Evolutionary conservation across 1,139 yeast species (phyloP).

Genomic region (Taiozyma sp.): DNA sequence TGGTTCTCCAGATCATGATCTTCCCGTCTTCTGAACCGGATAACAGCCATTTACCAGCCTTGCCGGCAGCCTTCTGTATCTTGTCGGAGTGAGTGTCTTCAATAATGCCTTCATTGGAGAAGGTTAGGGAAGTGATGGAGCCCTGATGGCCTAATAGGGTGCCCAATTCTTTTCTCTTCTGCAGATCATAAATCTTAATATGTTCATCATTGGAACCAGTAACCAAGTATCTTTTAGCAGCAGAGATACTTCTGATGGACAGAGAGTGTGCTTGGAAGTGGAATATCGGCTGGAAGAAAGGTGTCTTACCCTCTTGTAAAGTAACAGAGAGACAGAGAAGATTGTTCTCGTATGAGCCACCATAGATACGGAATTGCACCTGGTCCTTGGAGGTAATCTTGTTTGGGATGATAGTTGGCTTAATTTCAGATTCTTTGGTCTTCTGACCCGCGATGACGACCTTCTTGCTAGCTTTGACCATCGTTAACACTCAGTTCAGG

Average conservation of each 20-base stretch:
- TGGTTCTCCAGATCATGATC: constrained; percentile 88
- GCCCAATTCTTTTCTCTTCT: constrained; percentile 90
- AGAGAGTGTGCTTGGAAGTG: constrained; percentile 93
- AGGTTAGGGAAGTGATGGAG: constrained; percentile 69
- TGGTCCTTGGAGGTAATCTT: constrained; percentile 1
- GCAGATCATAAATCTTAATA: constrained; percentile 88
- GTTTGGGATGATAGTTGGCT: constrained; percentile 20
- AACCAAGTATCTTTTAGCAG: constrained; percentile 79
- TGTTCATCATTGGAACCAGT: constrained; percentile 97
- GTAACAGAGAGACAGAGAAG: constrained; percentile 76
- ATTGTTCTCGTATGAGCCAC: constrained; percentile 95
- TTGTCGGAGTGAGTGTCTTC: constrained; percentile 13
- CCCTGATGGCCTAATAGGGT: constrained; percentile 88
- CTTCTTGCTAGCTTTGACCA: neutral
- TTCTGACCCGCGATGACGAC: neutral
- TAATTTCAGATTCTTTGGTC: constrained; percentile 9
- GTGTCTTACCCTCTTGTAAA: constrained; percentile 35
- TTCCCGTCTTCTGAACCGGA: constrained; percentile 92
- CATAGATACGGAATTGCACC: constrained; percentile 65
- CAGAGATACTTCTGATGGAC: constrained; percentile 79
- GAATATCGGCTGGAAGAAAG: constrained; percentile 86
- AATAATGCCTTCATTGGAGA: constrained; percentile 44
- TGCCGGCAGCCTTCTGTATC: constrained; percentile 5
- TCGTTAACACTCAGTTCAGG: neutral
- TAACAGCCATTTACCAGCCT: constrained; percentile 74